Percentiles rank a stretch among this genome's conserved stretches.
These are phyloP conservation scores for Dendrobium catenatum DNA, from an alignment of 106 monocot species.

Conservation along the genomic window DNA sequence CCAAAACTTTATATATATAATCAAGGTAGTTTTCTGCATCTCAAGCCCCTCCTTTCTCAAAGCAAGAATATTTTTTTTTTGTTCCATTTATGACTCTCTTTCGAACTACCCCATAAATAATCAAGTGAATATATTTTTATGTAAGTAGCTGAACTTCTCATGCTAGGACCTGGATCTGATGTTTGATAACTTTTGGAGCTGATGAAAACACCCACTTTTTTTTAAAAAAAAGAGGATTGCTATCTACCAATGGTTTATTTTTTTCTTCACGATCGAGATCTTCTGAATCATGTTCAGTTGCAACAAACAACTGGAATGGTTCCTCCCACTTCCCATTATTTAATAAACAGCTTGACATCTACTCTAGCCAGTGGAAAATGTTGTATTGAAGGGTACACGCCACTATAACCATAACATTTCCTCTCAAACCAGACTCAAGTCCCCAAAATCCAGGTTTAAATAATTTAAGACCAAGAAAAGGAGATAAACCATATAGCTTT, in stretches of 20 bases:
- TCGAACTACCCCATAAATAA: constrained; percentile 78
- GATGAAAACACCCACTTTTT: constrained; percentile 16
- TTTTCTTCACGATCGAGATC: constrained; percentile 9
- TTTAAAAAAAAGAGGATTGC: constrained; percentile 18
- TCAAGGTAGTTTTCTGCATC: constrained; percentile 69
- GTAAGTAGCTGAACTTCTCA: constrained; percentile 23
- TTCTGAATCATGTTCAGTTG: constrained; percentile 17
- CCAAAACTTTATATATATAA: constrained; percentile 74
- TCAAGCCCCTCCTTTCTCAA: constrained; percentile 82
- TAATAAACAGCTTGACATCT: constrained; percentile 48
- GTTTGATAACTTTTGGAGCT: constrained; percentile 15
- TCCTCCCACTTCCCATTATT: constrained; percentile 90
- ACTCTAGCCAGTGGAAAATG: constrained; percentile 75
- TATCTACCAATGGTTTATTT: constrained; percentile 16
- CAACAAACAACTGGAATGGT: constrained; percentile 80
- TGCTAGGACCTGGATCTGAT: constrained; percentile 20
- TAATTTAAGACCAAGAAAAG: constrained; percentile 61
- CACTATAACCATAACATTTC: constrained; percentile 77
- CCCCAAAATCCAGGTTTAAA: constrained; percentile 94
- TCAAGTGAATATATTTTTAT: constrained; percentile 19
- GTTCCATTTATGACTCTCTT: constrained; percentile 92
- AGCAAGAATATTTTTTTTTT: constrained; percentile 56
- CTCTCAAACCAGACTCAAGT: constrained; percentile 83
- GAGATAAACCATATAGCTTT: constrained; percentile 37
- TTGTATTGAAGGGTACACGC: constrained; percentile 92